Evolutionary conservation across 257 asterid genomes (phyloP).

Genomic region (Avicennia marina): DNA sequence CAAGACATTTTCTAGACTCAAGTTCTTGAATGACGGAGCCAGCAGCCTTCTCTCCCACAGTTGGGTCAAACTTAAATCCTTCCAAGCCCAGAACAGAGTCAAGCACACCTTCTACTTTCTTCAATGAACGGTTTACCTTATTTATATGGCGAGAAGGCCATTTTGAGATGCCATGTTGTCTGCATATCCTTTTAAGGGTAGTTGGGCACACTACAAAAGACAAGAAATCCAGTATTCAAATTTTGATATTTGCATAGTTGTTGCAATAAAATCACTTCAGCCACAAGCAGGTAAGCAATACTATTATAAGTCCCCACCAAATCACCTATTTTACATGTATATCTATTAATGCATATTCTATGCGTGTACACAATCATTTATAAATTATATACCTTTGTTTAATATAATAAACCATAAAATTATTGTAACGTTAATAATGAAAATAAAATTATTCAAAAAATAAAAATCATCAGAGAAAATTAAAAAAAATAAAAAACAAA

Average conservation of each 20-base stretch:
- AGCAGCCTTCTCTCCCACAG: slow-evolving; percentile 44
- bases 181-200: slow-evolving; percentile 84
- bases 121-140: slow-evolving; percentile 80
- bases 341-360: too few relatives aligned
- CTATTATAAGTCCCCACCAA: too few relatives aligned
- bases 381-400: too few relatives aligned
- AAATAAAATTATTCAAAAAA: too few relatives aligned
- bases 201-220: slow-evolving; percentile 79
- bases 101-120: slow-evolving; percentile 63
- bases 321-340: too few relatives aligned
- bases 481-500: too few relatives aligned
- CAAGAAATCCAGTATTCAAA: background rate
- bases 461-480: too few relatives aligned
- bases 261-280: background rate
- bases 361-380: too few relatives aligned
- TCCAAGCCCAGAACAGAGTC: slow-evolving; percentile 82
- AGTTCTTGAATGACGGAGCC: slow-evolving; percentile 38
- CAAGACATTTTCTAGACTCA: slow-evolving; percentile 22
- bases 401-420: too few relatives aligned
- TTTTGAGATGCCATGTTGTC: slow-evolving; percentile 79
- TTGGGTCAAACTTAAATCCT: slow-evolving; percentile 62
- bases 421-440: too few relatives aligned
- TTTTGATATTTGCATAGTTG: background rate
- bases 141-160: slow-evolving; percentile 95
- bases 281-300: too few relatives aligned